Evolutionary conservation across 2,329 filamentous ascomycete genomes (phyloP), one percentile per base, ranked within the genome.

Genomic region (Aspergillus unguis): DNA sequence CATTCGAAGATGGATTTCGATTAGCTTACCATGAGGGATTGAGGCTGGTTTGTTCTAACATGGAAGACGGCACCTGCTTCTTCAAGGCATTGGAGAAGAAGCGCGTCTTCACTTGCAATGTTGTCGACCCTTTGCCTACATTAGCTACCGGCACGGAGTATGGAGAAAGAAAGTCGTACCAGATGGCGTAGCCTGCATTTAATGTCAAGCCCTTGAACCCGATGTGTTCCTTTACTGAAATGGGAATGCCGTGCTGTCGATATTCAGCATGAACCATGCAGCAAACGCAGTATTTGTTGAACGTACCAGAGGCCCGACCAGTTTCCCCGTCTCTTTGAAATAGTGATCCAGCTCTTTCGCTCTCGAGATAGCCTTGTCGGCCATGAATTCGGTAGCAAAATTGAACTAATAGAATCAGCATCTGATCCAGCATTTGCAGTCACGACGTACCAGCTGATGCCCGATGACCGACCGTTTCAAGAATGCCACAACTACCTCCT

Each of bases 141-240:
- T 59, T 27, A 54, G 48, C 29, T 6, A 7, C 35, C 17, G 2
- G 6, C 36, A 25, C 25, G 2, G 7, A n/a, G 11, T 11, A 29
- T 28, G 6, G n/a, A n/a, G 1, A 5, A 27, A 10, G 29, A 23
- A 5, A 11, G 6, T 33, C 58, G 10, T 52, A 70, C 69, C 64
- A 72, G 28, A 68, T 65, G 3, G 68, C 66, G 42, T 67, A 74
- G 29, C 68, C 70, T 2, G 64, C 68, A 38, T 71, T 68, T 50
- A 65, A 68, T 1, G 64, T 68, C 26, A 58, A 67, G 1, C 79
- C 81, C 51, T 79, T 78, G 28, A 86, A 72, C 7, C 82, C 77
- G 62, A 86, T 82, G 10, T 83, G 81, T 48, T 86, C 84, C 59
- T 86, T 86, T 3, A 84, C 66, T 38, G 74, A 79, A 48, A 84